Base-by-base conservation (phyloP, 2,329 filamentous ascomycete species). In the Phyllosticta paracitricarpa region DNA sequence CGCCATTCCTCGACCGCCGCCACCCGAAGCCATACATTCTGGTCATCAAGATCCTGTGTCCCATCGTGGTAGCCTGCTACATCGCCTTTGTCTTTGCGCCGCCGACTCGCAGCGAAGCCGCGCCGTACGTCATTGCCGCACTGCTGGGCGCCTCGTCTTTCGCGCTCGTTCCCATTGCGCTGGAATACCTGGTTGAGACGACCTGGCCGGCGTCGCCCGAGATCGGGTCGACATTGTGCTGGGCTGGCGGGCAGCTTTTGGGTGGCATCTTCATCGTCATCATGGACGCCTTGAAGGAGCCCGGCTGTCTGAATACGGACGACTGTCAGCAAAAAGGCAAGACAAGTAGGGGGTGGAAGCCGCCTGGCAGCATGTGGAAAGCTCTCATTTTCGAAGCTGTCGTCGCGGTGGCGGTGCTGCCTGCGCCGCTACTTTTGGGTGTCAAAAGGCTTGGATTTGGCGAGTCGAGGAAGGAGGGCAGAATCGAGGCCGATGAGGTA, bases 121-220 rank as follows among this genome's bases (percentile, higher is more conserved):
- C 89, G 0, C 86, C 89, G 0, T 96, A 91, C 70, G 80, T 88
- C 59, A 82, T 96, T 17, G 84, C 89, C 65, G 84, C 87, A 2
- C 64, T 95, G 17, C 79, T 96, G 2, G 94, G 94, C 54, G 91
- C 91, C 1, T 78, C 89, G 0, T 86, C 82, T 9, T 97, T 97
- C 75, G 82, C 82, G 22, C 77, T 97, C 2, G 81, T 97, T 0
- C 94, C 94, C 2, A 83, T 96, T 48, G 89, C 86, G 5, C 82
- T 97, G 57, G 94, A 99, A 75, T 91, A 89, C 67, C 78, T 97
- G 17, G 89, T 89, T 58, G 91, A 97, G 72, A 82, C 96, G 63
- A 91, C 89, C 4, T 89, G 94, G 69, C 94, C 94, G 0, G 84
- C 95, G 26, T 87, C 85, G 51, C 92, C 94, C 0, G 93, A 96